phyloP scores from a whole-genome alignment of 805 yeast species.

The Clavispora phyllophila region DNA sequence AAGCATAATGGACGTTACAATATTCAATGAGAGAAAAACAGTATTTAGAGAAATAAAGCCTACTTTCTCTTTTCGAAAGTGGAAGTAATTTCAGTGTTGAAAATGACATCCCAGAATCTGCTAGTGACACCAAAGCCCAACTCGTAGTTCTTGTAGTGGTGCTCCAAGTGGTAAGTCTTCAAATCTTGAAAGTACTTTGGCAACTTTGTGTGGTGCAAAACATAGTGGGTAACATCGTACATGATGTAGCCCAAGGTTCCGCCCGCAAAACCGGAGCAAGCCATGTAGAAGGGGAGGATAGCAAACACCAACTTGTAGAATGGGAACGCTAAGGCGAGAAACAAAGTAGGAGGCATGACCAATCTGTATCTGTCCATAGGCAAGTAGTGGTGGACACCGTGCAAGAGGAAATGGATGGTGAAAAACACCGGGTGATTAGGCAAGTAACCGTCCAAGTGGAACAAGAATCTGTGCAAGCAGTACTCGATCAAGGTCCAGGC shows the following conservation, averaged over 20 bases:
- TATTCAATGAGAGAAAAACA: background rate
- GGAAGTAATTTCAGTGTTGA: conserved; percentile 69
- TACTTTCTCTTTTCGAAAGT: conserved; percentile 41
- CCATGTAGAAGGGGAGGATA: conserved; percentile 74
- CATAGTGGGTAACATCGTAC: conserved; percentile 93
- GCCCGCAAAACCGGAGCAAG: conserved; percentile 92
- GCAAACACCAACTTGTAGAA: conserved; percentile 73
- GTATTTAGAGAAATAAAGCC: background rate
- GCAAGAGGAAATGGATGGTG: conserved; percentile 82
- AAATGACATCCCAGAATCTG: conserved; percentile 89
- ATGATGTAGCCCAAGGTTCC: conserved; percentile 89
- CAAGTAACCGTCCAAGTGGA: conserved; percentile 83
- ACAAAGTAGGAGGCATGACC: conserved; percentile 94
- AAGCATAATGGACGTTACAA: background rate
- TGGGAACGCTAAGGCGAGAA: conserved; percentile 68
- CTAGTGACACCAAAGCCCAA: conserved; percentile 95
- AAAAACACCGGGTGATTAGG: conserved; percentile 76
- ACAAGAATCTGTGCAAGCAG: conserved; percentile 79
- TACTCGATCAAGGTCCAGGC: conserved; percentile 95
- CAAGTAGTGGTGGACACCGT: conserved; percentile 94
- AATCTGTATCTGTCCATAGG: conserved; percentile 94
- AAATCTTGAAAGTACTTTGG: conserved; percentile 73
- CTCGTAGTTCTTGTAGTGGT: conserved; percentile 95
- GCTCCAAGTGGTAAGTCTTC: conserved; percentile 91
- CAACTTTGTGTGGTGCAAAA: conserved; percentile 81